Evolutionary conservation across 192 early-diverging fungal species (phyloP), one percentile per base, ranked within the genome.

Genomic region (Backusella mclennaniae): DNA sequence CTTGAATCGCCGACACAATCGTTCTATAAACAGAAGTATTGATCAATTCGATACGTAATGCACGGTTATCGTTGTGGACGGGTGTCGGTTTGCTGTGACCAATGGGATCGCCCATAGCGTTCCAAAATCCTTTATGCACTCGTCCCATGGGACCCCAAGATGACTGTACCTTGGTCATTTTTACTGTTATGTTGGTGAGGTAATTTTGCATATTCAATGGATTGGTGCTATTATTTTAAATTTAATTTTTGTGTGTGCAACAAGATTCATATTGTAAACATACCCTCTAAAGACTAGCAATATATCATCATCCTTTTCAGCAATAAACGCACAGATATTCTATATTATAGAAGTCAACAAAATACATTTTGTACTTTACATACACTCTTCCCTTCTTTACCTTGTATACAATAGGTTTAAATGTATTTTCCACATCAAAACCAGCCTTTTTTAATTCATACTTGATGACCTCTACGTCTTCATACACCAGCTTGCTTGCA

Each of bases 281-380:
- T 38, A 79, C 77, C 85, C 87, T 67, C 87, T 79, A 67, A 88
- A 88, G 5, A 88, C 87, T 3, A 88, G 73, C 7, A 88, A 59
- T 53, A 88, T 88, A 26, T 88, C 84, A 67, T 85, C 83, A 53
- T 85, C 83, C 53, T 88, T 88, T 71, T 88, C 85, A 6, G 81
- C 85, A 80, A 88, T 88, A 66, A 86, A 88, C 35, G 81, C 87
- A 71, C 83, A 84, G 15, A 85, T 82, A 21, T 88, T 88, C 85
- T 87, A 66, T 31, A 36, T 14, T 17, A 44, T 44, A 17, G 9
- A n/a, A 31, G 7, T 2, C 11, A n/a, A 33, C 19, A 15, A 42
- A 31, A 66, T 42, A 46, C 3, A 39, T 23, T 4, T 14, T 44
- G 15, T 4, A 1, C 39, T 9, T 1, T 3, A 6, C n/a, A n/a